These are phyloP conservation scores for Alternaria alternata DNA, from an alignment of 2,329 filamentous ascomycete genomes.

Conservation along the genomic window DNA sequence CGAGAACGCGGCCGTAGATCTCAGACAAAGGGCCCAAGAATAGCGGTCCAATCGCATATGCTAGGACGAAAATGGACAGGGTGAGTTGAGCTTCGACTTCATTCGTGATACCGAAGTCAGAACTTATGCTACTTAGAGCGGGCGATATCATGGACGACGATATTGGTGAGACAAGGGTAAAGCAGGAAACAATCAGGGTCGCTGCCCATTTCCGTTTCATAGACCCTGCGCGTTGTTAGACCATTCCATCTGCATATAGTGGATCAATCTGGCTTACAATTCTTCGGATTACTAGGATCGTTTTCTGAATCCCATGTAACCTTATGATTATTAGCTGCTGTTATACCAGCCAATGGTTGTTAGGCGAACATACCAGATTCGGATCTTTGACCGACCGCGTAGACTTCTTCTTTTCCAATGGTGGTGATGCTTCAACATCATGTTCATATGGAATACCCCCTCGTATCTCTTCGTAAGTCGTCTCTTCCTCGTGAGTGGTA, in stretches of 20 bases:
- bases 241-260: not conserved
- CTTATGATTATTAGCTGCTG: conserved; percentile 22
- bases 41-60: conserved; percentile 51
- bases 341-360: not conserved
- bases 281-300: conserved; percentile 55
- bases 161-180: conserved; percentile 52
- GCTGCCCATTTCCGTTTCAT: conserved; percentile 55
- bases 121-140: conserved; percentile 41
- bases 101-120: conserved; percentile 46
- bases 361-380: conserved; percentile 36
- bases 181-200: conserved; percentile 55
- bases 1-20: conserved; percentile 49
- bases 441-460: conserved; percentile 40
- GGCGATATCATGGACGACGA: conserved; percentile 53
- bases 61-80: conserved; percentile 52
- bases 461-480: conserved; percentile 37
- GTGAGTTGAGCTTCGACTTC: conserved; percentile 45
- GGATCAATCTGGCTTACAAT: conserved; percentile 10
- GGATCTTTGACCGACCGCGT: conserved; percentile 40
- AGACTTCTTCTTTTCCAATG: conserved; percentile 39
- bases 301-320: conserved; percentile 58
- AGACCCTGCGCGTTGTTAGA: conserved; percentile 12
- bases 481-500: conserved; percentile 16
- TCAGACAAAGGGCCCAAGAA: conserved; percentile 51
- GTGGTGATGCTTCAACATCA: conserved; percentile 37